These are phyloP conservation scores for Onygenales sp. DNA, from an alignment of 2,329 filamentous ascomycete genomes.

Conservation along the genomic window DNA sequence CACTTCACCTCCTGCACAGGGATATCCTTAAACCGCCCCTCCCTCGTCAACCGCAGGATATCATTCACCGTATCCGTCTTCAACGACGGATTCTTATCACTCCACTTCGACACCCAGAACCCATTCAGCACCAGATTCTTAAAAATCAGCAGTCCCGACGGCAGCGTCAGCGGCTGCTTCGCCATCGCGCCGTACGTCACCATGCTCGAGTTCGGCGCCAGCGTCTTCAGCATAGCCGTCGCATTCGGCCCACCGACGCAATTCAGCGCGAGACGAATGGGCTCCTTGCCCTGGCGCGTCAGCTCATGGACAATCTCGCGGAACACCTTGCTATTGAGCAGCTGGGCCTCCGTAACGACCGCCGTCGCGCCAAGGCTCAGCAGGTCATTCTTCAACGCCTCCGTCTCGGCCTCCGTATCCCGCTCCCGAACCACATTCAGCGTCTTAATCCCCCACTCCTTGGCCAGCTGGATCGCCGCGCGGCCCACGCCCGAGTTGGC, in stretches of 20 bases:
- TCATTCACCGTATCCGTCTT: constrained; percentile 78
- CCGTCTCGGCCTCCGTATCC: constrained; percentile 53
- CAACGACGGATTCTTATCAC: constrained; percentile 59
- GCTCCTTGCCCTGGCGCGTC: constrained; percentile 62
- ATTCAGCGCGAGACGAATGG: constrained; percentile 72
- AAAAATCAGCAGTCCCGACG: constrained; percentile 83
- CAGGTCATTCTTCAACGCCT: constrained; percentile 53
- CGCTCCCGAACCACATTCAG: constrained; percentile 81
- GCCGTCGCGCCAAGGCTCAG: constrained; percentile 52
- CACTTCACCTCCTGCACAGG: constrained; percentile 76
- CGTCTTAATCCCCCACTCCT: constrained; percentile 77
- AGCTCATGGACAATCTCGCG: constrained; percentile 50
- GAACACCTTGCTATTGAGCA: constrained; percentile 35
- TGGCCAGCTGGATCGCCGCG: constrained; percentile 79
- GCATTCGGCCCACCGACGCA: constrained; percentile 88
- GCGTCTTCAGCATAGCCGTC: constrained; percentile 63
- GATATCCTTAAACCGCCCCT: constrained; percentile 70
- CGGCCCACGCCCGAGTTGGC: constrained; percentile 90
- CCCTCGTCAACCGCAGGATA: constrained; percentile 64
- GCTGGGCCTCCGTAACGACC: constrained; percentile 53
- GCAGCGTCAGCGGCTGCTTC: constrained; percentile 70
- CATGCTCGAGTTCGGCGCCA: constrained; percentile 60
- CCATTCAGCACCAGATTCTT: constrained; percentile 81
- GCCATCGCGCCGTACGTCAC: constrained; percentile 97
- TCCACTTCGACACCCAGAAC: constrained; percentile 93